phyloP scores from a whole-genome alignment of 176 grass and related monocot genomes.

The Avena insularis region DNA sequence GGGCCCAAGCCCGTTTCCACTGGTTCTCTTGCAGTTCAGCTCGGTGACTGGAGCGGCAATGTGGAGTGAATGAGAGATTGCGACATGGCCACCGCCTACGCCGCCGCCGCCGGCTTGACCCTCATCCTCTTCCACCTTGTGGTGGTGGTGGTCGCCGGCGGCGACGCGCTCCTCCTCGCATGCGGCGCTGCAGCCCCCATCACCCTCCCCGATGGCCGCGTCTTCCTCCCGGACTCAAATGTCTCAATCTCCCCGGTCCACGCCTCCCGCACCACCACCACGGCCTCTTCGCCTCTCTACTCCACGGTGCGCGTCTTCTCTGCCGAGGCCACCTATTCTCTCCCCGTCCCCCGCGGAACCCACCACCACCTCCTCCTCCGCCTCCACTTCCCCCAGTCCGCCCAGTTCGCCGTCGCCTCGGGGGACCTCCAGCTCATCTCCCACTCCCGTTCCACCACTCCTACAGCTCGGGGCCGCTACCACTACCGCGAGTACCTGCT shows the following conservation, averaged over 20 bases:
- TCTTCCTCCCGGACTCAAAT: slow-evolving; percentile 18
- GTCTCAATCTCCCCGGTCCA: background rate
- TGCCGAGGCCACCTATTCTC: slow-evolving; percentile 22
- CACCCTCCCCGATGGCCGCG: slow-evolving; percentile 39
- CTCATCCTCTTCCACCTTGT: background rate
- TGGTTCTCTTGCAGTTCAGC: slow-evolving; percentile 5
- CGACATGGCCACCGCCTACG: background rate
- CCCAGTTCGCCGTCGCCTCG: slow-evolving; percentile 41
- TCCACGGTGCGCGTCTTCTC: slow-evolving; percentile 31
- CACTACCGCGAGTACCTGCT: slow-evolving; percentile 30
- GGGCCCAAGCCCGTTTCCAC: background rate
- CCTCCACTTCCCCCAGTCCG: slow-evolving; percentile 31
- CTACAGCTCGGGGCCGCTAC: background rate
- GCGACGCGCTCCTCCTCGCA: slow-evolving; percentile 31
- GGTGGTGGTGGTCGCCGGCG: background rate
- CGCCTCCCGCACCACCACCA: background rate
- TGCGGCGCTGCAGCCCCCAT: slow-evolving; percentile 21
- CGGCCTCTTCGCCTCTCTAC: slow-evolving; percentile 34
- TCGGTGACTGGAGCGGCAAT: background rate
- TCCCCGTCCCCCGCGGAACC: slow-evolving; percentile 23
- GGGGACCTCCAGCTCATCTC: slow-evolving; percentile 26
- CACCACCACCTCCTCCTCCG: slow-evolving; percentile 33
- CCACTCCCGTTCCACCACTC: background rate
- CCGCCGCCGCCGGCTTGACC: background rate
- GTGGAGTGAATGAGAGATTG: slow-evolving; percentile 1